A percentile compares a stretch with the other conserved stretches of the same genome.
These are phyloP conservation scores for Helicocarpus griseus DNA, from an alignment of 2,329 filamentous ascomycete species.

Conservation along the genomic window DNA sequence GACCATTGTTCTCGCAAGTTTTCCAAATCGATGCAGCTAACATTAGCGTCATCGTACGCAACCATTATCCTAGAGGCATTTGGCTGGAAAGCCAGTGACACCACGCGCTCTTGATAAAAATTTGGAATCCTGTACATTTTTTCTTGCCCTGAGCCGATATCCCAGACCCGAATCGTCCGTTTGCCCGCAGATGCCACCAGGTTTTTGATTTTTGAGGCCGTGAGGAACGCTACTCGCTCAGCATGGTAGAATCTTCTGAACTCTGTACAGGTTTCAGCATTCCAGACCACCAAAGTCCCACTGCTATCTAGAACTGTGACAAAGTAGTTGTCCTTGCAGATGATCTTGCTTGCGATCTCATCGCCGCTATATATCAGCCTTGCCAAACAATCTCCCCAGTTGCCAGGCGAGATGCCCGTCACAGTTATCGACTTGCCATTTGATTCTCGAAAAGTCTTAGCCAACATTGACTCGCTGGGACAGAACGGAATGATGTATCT, in stretches of 20 bases:
- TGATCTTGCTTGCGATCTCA: conserved; percentile 8
- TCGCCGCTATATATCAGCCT: conserved; percentile 9
- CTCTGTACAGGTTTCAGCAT: conserved; percentile 16
- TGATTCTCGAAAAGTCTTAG: conserved; percentile 22
- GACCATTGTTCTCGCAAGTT: conserved; percentile 3
- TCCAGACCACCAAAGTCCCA: conserved; percentile 16
- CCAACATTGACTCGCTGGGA: conserved; percentile 26
- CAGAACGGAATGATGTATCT: conserved; percentile 33
- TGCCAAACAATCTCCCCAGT: conserved; percentile 15
- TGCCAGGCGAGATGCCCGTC: conserved; percentile 8
- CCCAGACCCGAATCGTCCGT: conserved; percentile 14
- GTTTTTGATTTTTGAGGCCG: conserved; percentile 9
- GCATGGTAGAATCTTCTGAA: conserved; percentile 12
- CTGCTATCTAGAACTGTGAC: conserved; percentile 14
- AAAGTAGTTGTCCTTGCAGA: conserved; percentile 15
- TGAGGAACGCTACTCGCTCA: conserved; percentile 13
- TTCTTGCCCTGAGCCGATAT: conserved; percentile 8
- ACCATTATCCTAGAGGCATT: conserved; percentile 11
- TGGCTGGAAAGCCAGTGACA: conserved; percentile 12
- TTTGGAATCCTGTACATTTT: conserved; percentile 8
- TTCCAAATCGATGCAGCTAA: conserved; percentile 6
- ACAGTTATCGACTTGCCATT: conserved; percentile 12
- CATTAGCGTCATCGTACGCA: conserved; percentile 6
- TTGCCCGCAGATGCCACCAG: conserved; percentile 14
- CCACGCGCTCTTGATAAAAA: conserved; percentile 7